Conservation (phyloP, 768 basidiomycete genomes). For the Collybia sp. region DNA sequence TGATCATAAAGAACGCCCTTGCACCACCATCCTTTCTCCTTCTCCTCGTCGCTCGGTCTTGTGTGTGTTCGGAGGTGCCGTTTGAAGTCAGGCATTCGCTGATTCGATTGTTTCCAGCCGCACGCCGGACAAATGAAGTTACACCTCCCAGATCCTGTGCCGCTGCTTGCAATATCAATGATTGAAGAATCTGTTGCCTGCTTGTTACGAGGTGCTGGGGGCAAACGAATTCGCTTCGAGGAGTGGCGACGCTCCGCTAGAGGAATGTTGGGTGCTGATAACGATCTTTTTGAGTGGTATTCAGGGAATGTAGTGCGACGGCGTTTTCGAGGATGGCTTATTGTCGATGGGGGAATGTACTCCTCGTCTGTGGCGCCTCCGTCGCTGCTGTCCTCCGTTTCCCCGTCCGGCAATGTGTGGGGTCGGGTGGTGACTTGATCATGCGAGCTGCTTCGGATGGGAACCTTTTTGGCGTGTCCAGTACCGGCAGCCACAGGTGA, state of each 20-base stretch:
- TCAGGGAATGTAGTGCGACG: conserved; percentile 12
- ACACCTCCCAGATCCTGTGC: conserved; percentile 9
- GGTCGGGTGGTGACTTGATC: no score
- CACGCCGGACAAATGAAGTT: conserved; percentile 43
- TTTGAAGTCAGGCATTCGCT: conserved; percentile 53
- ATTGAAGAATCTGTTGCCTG: conserved; percentile 27
- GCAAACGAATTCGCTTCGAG: conserved; percentile 22
- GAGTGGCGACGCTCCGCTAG: conserved; percentile 4
- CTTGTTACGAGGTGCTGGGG: conserved; percentile 40
- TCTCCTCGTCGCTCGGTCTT: conserved; percentile 36
- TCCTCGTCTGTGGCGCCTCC: conserved; percentile 38
- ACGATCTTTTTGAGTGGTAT: conserved; percentile 1
- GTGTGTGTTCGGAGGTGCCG: conserved; percentile 56
- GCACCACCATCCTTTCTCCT: conserved; percentile 30
- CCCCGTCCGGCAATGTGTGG: no score
- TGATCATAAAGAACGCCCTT: conserved; percentile 27
- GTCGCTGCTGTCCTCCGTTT: conserved; percentile 26
- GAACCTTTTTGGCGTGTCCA: no score
- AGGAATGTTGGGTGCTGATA: conserved; percentile 2
- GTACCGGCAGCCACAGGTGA: no score
- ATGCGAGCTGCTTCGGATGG: no score
- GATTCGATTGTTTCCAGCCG: conserved; percentile 41
- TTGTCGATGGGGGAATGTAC: conserved; percentile 34
- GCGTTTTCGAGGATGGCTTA: conserved; percentile 26
- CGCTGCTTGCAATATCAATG: conserved; percentile 16